Conservation (phyloP, 1,284 basidiomycete species). For the Trichosporon asahii region DNA sequence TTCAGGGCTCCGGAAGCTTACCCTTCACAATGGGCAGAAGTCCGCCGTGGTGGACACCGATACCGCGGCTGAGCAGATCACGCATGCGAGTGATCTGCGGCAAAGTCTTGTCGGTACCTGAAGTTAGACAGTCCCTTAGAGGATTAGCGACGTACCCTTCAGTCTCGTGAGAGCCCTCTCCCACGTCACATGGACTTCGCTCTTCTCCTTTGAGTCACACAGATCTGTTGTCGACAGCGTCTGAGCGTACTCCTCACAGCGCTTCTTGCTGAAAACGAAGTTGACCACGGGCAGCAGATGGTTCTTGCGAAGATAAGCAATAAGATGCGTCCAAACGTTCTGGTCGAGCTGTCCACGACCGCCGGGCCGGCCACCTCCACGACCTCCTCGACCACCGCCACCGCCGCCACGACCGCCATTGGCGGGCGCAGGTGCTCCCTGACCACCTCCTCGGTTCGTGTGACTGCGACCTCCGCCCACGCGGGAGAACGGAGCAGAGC, state of each 20-base stretch:
- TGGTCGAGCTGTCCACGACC: conserved; percentile 74
- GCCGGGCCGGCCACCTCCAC: conserved; percentile 56
- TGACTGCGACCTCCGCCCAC: conserved; percentile 44
- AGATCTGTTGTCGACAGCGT: conserved; percentile 87
- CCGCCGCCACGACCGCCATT: conserved; percentile 33
- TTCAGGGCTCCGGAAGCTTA: conserved; percentile 42
- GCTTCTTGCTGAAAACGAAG: conserved; percentile 95
- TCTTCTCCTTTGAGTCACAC: conserved; percentile 81
- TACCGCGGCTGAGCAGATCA: conserved; percentile 83
- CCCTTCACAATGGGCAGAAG: conserved; percentile 94
- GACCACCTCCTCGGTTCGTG: conserved; percentile 46
- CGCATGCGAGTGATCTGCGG: conserved; percentile 93
- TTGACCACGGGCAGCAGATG: conserved; percentile 87
- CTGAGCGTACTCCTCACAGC: conserved; percentile 92
- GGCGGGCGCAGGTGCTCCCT: conserved; percentile 33
- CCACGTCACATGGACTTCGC: conserved; percentile 90
- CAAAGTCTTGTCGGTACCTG: conserved; percentile 86
- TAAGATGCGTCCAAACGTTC: conserved; percentile 89
- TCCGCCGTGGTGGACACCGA: conserved; percentile 97
- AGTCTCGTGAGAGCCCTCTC: conserved; percentile 87
- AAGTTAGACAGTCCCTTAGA: neutral
- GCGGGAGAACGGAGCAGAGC: conserved; percentile 41
- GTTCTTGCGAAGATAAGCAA: conserved; percentile 81
- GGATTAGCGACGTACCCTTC: conserved; percentile 64
- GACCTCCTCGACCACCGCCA: conserved; percentile 53